These are phyloP conservation scores for Mortierella sp. DNA, from an alignment of 371 early-diverging fungal genomes.

Conservation along the genomic window DNA sequence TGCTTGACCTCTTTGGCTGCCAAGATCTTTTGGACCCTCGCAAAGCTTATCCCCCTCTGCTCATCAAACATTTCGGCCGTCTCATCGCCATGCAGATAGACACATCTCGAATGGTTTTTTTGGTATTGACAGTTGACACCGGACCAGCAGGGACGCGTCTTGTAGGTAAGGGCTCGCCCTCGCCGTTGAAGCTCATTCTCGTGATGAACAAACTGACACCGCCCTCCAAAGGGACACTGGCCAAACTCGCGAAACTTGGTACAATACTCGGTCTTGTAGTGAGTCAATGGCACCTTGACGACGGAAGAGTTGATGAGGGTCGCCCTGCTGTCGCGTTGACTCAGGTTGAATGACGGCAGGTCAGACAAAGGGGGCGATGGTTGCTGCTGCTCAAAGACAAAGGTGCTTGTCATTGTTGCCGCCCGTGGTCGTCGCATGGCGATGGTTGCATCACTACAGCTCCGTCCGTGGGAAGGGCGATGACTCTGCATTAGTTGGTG, in stretches of 20 bases:
- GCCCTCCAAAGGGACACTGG: slow-evolving; percentile 27
- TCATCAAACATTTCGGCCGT: slow-evolving; percentile 45
- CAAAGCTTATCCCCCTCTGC: slow-evolving; percentile 31
- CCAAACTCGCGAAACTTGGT: slow-evolving; percentile 29
- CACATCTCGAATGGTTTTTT: slow-evolving; percentile 34
- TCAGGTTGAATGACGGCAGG: background rate
- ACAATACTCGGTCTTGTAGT: slow-evolving; percentile 45
- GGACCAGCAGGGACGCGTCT: slow-evolving; percentile 32
- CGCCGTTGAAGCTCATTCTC: slow-evolving; percentile 27
- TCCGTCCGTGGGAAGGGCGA: background rate
- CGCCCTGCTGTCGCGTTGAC: background rate
- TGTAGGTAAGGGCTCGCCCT: slow-evolving; percentile 31
- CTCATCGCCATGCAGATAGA: slow-evolving; percentile 38
- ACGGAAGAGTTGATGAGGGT: background rate
- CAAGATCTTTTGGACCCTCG: slow-evolving; percentile 27
- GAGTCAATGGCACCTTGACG: background rate
- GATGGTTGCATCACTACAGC: background rate
- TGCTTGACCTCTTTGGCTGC: slow-evolving; percentile 22
- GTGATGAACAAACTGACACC: slow-evolving; percentile 40
- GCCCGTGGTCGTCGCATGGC: background rate
- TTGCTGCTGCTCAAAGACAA: background rate
- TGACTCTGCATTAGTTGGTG: background rate
- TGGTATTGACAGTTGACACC: slow-evolving; percentile 27
- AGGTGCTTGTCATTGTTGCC: background rate
- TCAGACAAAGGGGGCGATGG: background rate